Conservation (phyloP, 306 rosid species). For the Fragaria iinumae region DNA sequence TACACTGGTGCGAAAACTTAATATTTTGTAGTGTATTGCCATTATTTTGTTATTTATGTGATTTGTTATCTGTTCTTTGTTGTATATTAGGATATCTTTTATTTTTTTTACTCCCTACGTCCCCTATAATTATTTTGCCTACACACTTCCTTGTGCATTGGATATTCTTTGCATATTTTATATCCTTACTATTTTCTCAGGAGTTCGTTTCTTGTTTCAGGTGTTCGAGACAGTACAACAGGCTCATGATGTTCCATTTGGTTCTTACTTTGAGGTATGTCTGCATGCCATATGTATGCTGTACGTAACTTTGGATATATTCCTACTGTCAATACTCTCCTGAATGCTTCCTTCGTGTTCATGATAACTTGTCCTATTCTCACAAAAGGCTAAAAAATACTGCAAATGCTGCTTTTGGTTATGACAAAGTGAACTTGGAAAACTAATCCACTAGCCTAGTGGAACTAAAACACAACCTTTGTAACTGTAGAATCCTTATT, state of each 20-base stretch:
- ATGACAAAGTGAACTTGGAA: too few relatives aligned
- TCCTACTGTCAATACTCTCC: not conserved
- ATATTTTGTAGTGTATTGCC: not conserved
- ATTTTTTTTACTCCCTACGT: not conserved
- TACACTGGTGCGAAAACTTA: constrained; percentile 55
- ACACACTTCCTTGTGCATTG: not conserved
- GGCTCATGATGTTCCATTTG: constrained; percentile 99
- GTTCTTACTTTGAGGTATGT: constrained; percentile 86
- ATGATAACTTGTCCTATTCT: not conserved
- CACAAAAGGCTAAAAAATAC: not conserved
- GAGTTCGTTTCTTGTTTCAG: constrained; percentile 40
- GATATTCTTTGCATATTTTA: not conserved
- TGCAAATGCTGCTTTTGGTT: not conserved
- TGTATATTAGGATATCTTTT: not conserved
- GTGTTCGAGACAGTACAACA: constrained; percentile 94
- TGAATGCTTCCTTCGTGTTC: not conserved
- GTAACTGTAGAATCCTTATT: not conserved
- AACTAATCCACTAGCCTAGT: not conserved
- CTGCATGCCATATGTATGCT: not conserved
- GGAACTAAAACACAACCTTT: not conserved
- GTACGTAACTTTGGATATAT: not conserved
- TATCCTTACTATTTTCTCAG: constrained; percentile 5
- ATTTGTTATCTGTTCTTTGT: constrained; percentile 3
- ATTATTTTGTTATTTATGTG: not conserved
- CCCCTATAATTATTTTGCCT: not conserved